These are phyloP conservation scores for Chalciporus piperatus DNA, from an alignment of 768 basidiomycete species.

Conservation along the genomic window DNA sequence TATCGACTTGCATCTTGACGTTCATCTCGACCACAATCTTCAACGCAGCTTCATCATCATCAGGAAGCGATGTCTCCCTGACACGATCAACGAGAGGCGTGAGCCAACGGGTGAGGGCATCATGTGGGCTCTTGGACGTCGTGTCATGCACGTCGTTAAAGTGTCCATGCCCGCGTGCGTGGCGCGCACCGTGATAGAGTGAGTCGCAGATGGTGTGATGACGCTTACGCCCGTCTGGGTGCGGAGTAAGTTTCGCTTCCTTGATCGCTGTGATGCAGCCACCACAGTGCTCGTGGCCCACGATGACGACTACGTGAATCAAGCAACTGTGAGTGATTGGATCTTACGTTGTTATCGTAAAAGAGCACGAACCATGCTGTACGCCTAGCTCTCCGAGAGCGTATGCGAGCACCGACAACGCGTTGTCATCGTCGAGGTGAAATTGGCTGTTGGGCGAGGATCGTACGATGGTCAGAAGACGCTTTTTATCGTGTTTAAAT, in stretches of 20 bases:
- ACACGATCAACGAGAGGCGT: slow-evolving; percentile 60
- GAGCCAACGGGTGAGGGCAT: slow-evolving; percentile 69
- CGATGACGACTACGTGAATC: slow-evolving; percentile 48
- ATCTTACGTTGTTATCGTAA: too few species aligned
- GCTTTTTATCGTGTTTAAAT: background rate
- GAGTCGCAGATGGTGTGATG: slow-evolving; percentile 15
- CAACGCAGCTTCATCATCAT: slow-evolving; percentile 29
- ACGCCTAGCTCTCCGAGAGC: slow-evolving; percentile 67
- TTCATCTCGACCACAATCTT: slow-evolving; percentile 48
- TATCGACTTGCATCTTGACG: slow-evolving; percentile 52
- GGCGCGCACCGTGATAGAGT: slow-evolving; percentile 4
- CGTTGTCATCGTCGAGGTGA: slow-evolving; percentile 64
- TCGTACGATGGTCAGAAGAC: background rate
- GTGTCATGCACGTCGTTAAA: background rate
- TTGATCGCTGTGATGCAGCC: slow-evolving; percentile 50
- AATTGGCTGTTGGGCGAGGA: slow-evolving; percentile 53
- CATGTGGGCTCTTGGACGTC: slow-evolving; percentile 30
- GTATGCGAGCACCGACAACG: slow-evolving; percentile 67
- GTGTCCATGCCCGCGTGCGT: slow-evolving; percentile 25
- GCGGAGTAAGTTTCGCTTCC: background rate
- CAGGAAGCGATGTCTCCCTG: slow-evolving; percentile 37
- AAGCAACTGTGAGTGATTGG: too few species aligned
- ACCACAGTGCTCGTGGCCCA: slow-evolving; percentile 82
- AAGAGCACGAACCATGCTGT: slow-evolving; percentile 45
- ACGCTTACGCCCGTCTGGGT: background rate